Percentiles rank a stretch among this genome's conserved stretches.
Conservation (phyloP, 1,139 yeast genomes). For the Saccharomyces pastorianus region DNA sequence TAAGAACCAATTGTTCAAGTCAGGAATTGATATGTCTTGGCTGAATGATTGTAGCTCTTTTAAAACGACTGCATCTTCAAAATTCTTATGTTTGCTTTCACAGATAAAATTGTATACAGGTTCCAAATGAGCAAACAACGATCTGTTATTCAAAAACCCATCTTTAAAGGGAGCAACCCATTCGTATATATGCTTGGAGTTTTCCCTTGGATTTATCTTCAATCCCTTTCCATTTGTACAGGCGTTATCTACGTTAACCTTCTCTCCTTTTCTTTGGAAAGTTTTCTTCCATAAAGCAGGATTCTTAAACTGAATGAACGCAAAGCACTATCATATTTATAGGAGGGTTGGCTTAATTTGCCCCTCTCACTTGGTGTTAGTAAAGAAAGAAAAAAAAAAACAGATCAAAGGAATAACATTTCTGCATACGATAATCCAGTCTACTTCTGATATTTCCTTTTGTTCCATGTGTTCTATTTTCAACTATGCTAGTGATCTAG, state of each 20-base stretch:
- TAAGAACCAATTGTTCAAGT: slow-evolving; percentile 13
- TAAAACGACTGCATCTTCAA: not conserved
- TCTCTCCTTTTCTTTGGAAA: not conserved
- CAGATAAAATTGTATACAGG: slow-evolving; percentile 9
- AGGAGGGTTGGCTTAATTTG: not conserved
- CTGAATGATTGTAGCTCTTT: slow-evolving; percentile 4
- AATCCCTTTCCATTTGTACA: not conserved
- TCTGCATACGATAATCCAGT: slow-evolving; percentile 17
- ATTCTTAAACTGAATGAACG: slow-evolving; percentile 16
- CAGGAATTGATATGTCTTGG: slow-evolving; percentile 10
- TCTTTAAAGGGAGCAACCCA: slow-evolving; percentile 2
- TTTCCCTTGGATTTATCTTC: not conserved
- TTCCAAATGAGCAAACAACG: slow-evolving; percentile 10
- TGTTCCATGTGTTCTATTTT: not conserved
- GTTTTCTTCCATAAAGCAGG: slow-evolving; percentile 12
- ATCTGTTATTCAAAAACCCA: slow-evolving; percentile 6
- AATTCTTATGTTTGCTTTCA: slow-evolving; percentile 5
- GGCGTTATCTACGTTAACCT: not conserved
- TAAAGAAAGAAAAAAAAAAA: not conserved
- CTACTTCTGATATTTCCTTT: slow-evolving; percentile 5
- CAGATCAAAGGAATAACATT: not conserved
- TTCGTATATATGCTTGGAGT: not conserved
- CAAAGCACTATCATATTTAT: slow-evolving; percentile 12
- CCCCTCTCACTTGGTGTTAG: slow-evolving; percentile 2
- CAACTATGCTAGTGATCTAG: not conserved